These are phyloP conservation scores for Haplographium delicatum DNA, from an alignment of 495 filamentous ascomycete genomes.

Conservation along the genomic window DNA sequence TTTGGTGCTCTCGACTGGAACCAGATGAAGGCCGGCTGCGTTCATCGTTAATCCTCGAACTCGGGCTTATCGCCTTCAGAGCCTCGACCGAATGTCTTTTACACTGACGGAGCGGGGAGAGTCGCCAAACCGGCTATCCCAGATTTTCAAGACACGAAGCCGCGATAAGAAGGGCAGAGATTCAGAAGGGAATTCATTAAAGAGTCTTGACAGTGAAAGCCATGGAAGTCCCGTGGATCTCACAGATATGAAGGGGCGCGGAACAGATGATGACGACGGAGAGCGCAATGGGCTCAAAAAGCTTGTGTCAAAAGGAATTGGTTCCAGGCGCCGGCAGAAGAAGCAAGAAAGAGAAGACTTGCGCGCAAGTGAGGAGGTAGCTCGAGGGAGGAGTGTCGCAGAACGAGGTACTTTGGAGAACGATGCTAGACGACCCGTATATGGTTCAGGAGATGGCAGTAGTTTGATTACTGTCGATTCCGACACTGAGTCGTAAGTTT, in stretches of 20 bases:
- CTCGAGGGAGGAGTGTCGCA: conserved; percentile 33
- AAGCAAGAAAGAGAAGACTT: conserved; percentile 28
- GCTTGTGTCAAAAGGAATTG: conserved; percentile 41
- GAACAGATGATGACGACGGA: conserved; percentile 22
- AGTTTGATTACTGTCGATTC: conserved; percentile 67
- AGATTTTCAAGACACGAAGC: conserved; percentile 28
- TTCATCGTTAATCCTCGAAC: not conserved
- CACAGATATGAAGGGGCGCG: conserved; percentile 28
- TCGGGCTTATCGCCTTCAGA: not conserved
- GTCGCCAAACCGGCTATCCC: conserved; percentile 26
- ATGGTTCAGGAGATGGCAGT: conserved; percentile 32
- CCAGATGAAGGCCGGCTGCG: too few species aligned
- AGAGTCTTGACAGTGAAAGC: conserved; percentile 25
- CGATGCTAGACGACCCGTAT: conserved; percentile 22
- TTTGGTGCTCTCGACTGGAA: too few species aligned
- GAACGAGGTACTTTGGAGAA: conserved; percentile 29
- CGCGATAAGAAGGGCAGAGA: conserved; percentile 26
- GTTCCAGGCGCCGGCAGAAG: conserved; percentile 38
- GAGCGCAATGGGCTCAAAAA: conserved; percentile 40
- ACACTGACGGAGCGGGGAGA: conserved; percentile 17
- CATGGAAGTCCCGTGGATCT: conserved; percentile 28
- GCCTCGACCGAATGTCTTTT: conserved; percentile 1
- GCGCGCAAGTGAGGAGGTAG: conserved; percentile 17
- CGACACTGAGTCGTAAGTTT: conserved; percentile 62
- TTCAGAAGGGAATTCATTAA: conserved; percentile 26